A percentile compares a stretch with the other conserved stretches of the same genome.
These are phyloP conservation scores for Xylariaceae sp. DNA, from an alignment of 2,329 filamentous ascomycete species.

Conservation along the genomic window DNA sequence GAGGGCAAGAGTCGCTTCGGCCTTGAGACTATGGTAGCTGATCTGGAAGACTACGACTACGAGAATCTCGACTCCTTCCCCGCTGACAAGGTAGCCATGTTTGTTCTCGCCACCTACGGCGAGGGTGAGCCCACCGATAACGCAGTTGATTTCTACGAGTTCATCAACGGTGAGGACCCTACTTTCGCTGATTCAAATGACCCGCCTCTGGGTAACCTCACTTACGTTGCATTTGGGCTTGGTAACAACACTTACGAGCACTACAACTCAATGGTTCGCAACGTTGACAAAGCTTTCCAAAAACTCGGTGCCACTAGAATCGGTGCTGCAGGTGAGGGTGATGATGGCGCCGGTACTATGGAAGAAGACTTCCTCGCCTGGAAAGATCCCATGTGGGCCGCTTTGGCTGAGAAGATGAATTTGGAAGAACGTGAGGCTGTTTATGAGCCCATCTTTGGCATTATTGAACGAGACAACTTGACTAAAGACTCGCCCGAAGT, in stretches of 20 bases:
- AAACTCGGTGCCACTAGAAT: constrained; percentile 83
- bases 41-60: constrained; percentile 96
- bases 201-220: constrained; percentile 75
- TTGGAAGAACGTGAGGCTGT: constrained; percentile 93
- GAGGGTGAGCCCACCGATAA: constrained; percentile 99
- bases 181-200: constrained; percentile 75
- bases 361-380: constrained; percentile 98
- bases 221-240: constrained; percentile 92
- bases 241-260: constrained; percentile 99
- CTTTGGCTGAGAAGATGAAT: constrained; percentile 76
- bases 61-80: constrained; percentile 89
- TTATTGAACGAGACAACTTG: constrained; percentile 73
- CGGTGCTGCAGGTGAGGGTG: constrained; percentile 87
- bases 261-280: constrained; percentile 98
- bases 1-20: constrained; percentile 96
- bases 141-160: constrained; percentile 98
- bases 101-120: constrained; percentile 94
- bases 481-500: constrained; percentile 74
- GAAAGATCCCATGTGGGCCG: constrained; percentile 99
- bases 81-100: constrained; percentile 88
- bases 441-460: constrained; percentile 88
- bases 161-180: constrained; percentile 78
- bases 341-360: constrained; percentile 98
- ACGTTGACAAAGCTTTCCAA: constrained; percentile 76
- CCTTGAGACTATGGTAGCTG: constrained; percentile 95